Evolutionary conservation across 192 early-diverging fungal genomes (phyloP).

Genomic region (Entomortierella beljakovae): DNA sequence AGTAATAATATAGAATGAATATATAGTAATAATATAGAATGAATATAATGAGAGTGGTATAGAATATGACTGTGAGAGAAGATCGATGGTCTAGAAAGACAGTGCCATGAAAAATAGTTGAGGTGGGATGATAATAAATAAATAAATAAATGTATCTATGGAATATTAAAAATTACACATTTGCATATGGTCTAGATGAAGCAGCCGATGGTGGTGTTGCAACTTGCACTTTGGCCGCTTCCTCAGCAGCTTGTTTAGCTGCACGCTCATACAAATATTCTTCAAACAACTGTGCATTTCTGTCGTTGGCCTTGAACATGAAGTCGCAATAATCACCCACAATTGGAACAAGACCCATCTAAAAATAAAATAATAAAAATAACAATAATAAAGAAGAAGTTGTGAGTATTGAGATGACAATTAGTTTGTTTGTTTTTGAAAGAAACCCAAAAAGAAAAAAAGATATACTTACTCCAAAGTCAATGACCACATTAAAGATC

Average conservation of each 20-base stretch:
- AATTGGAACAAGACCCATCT: slow-evolving; percentile 65
- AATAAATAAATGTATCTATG: no score
- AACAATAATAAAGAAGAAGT: neutral
- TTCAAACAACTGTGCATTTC: slow-evolving; percentile 63
- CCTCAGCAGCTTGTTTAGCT: slow-evolving; percentile 6
- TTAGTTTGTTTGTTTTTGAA: neutral
- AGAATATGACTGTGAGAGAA: no score
- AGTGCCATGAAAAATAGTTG: no score
- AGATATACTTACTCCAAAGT: slow-evolving; percentile 59
- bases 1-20: no score
- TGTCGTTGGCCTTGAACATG: slow-evolving; percentile 63
- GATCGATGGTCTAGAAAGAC: no score
- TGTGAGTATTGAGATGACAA: neutral
- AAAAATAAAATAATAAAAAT: neutral
- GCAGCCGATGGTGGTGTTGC: slow-evolving; percentile 5
- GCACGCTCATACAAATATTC: slow-evolving; percentile 56
- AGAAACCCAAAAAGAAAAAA: neutral
- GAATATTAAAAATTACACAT: no score
- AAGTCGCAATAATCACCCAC: slow-evolving; percentile 63
- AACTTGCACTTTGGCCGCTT: neutral
- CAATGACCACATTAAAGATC: slow-evolving; percentile 61
- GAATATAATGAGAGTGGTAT: no score
- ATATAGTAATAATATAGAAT: no score
- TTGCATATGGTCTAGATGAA: neutral
- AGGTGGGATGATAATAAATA: no score